Percentiles rank a stretch among this genome's conserved stretches.
Evolutionary conservation across 2,329 filamentous ascomycete genomes (phyloP).

Genomic region (Coniella lustricola): DNA sequence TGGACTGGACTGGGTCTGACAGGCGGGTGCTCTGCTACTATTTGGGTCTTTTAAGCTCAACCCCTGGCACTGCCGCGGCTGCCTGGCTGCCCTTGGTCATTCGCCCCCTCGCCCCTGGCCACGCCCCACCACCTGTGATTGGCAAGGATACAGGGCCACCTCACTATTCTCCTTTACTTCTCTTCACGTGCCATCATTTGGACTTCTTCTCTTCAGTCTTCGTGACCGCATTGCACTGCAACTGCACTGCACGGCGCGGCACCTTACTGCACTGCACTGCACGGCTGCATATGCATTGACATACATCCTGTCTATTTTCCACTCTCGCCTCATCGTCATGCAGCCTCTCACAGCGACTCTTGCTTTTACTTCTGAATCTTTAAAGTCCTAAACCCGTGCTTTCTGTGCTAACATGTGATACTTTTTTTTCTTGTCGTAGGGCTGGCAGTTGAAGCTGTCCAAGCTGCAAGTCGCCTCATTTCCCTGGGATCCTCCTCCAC

Average conservation of each 20-base stretch:
- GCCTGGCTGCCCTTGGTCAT: neutral
- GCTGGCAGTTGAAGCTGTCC: constrained; percentile 89
- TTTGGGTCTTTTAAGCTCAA: constrained; percentile 50
- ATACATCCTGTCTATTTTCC: too few relatives aligned
- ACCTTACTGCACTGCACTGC: neutral
- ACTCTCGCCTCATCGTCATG: too few relatives aligned
- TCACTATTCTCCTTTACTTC: constrained; percentile 2
- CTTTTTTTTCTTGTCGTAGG: constrained; percentile 43
- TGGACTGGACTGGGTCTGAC: constrained; percentile 22
- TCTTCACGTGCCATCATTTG: neutral
- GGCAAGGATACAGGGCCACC: constrained; percentile 13
- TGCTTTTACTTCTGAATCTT: too few relatives aligned
- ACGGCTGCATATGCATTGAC: too few relatives aligned
- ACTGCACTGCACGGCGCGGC: neutral
- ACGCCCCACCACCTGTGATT: constrained; percentile 21
- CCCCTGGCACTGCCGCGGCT: constrained; percentile 18
- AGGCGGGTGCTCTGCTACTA: constrained; percentile 43
- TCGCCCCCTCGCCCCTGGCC: constrained; percentile 21
- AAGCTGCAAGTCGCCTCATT: constrained; percentile 79
- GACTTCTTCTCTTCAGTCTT: neutral
- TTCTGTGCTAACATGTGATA: constrained; percentile 13
- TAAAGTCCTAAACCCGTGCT: too few relatives aligned
- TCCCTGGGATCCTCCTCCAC: constrained; percentile 87
- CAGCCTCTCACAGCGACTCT: too few relatives aligned
- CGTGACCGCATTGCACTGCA: neutral